These are phyloP conservation scores for Boletus barrowsii DNA, from an alignment of 768 basidiomycete species.

Conservation along the genomic window DNA sequence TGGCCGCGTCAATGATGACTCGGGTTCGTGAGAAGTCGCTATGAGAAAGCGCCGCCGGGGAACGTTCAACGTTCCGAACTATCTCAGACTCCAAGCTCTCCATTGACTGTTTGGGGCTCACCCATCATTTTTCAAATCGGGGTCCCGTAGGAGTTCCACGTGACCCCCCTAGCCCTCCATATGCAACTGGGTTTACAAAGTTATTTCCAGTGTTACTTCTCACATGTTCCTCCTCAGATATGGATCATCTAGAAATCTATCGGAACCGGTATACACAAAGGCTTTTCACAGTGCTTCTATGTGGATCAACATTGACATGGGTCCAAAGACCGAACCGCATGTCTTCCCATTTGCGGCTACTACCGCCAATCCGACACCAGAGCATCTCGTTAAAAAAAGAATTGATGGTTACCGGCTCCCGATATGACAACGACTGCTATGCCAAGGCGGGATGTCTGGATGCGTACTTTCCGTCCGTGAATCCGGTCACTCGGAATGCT, in stretches of 20 bases:
- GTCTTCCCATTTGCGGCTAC: not conserved
- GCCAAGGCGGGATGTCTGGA: not conserved
- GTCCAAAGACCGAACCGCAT: not conserved
- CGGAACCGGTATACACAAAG: conserved; percentile 5
- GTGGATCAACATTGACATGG: not conserved
- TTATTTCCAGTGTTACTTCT: conserved; percentile 12
- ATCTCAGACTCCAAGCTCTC: no score
- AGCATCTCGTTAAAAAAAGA: not conserved
- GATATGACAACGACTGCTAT: conserved; percentile 5
- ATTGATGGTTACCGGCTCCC: conserved; percentile 12
- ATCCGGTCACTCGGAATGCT: conserved; percentile 9
- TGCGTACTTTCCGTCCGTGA: not conserved
- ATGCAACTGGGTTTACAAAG: no score
- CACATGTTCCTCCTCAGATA: conserved; percentile 3
- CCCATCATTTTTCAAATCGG: no score
- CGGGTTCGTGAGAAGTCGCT: no score
- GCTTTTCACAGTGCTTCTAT: not conserved
- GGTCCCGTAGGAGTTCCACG: no score
- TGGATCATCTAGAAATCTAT: conserved; percentile 1
- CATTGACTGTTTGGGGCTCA: no score
- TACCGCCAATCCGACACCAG: not conserved
- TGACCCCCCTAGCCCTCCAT: no score
- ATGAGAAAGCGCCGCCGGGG: no score
- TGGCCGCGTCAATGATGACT: no score
- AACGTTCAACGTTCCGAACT: no score